Evolutionary conservation across 768 basidiomycete genomes (phyloP).

Genomic region (Botryobasidium botryosum): DNA sequence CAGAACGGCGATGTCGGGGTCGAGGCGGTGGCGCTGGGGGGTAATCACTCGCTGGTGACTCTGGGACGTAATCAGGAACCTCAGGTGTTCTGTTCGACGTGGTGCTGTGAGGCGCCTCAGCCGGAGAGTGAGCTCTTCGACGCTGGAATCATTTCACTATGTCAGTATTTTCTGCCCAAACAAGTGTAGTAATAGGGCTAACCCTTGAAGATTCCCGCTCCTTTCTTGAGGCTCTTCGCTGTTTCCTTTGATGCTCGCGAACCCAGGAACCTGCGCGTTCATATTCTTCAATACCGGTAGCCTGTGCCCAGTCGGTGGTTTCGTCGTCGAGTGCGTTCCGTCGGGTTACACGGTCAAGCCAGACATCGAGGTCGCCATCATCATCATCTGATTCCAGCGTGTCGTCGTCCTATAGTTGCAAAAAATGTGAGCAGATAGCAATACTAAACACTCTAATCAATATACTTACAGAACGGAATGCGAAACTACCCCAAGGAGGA

Average conservation of each 20-base stretch:
- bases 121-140: background rate
- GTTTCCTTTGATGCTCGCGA: no score
- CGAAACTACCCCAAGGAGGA: background rate
- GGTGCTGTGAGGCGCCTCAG: background rate
- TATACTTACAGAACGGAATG: slow-evolving; percentile 1
- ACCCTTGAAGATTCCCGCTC: background rate
- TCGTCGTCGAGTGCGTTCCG: background rate
- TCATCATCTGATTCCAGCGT: background rate
- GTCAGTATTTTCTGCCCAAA: background rate
- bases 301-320: background rate
- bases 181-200: background rate
- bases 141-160: background rate
- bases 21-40: no score
- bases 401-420: background rate
- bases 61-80: no score
- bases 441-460: no score
- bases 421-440: no score
- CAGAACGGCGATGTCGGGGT: no score
- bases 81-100: background rate
- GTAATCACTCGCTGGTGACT: no score
- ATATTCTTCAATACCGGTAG: slow-evolving; percentile 2
- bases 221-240: background rate
- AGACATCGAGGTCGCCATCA: background rate
- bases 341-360: background rate
- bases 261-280: background rate